phyloP scores from a whole-genome alignment of 495 filamentous ascomycete species.

The Aspergillus kassunensis region DNA sequence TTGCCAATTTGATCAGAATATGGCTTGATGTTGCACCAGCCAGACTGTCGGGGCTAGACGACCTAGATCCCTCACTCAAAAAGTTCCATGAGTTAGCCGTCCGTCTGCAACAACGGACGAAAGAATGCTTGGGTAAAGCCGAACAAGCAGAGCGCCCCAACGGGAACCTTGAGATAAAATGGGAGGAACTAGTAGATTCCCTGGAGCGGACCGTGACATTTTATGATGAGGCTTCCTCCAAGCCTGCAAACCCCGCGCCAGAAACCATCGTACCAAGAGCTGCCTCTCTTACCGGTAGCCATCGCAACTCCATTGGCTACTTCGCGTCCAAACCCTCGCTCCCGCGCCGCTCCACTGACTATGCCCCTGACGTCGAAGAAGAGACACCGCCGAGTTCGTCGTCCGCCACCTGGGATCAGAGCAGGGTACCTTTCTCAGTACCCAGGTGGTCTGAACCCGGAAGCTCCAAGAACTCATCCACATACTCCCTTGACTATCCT shows the following conservation, averaged over 20 bases:
- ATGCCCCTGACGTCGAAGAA: slow-evolving; percentile 35
- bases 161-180: slow-evolving; percentile 56
- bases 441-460: slow-evolving; percentile 43
- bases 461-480: slow-evolving; percentile 47
- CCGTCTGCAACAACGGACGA: slow-evolving; percentile 65
- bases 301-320: slow-evolving; percentile 44
- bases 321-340: slow-evolving; percentile 38
- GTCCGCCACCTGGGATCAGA: slow-evolving; percentile 49
- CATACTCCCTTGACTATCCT: slow-evolving; percentile 42
- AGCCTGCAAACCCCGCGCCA: slow-evolving; percentile 39
- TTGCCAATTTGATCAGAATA: slow-evolving; percentile 79
- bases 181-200: slow-evolving; percentile 73
- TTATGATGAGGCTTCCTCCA: slow-evolving; percentile 34
- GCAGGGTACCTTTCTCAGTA: slow-evolving; percentile 37
- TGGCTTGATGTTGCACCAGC: slow-evolving; percentile 66
- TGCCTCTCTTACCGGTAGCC: slow-evolving; percentile 28
- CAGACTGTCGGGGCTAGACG: slow-evolving; percentile 31
- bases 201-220: slow-evolving; percentile 52
- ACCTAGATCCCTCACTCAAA: slow-evolving; percentile 34
- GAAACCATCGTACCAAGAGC: slow-evolving; percentile 38
- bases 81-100: slow-evolving; percentile 76
- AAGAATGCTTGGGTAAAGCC: slow-evolving; percentile 64
- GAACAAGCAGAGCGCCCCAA: slow-evolving; percentile 68
- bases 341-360: slow-evolving; percentile 42
- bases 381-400: slow-evolving; percentile 52